Conservation (phyloP, 2,329 filamentous ascomycete species). For the Arthrinium puccinioides region DNA sequence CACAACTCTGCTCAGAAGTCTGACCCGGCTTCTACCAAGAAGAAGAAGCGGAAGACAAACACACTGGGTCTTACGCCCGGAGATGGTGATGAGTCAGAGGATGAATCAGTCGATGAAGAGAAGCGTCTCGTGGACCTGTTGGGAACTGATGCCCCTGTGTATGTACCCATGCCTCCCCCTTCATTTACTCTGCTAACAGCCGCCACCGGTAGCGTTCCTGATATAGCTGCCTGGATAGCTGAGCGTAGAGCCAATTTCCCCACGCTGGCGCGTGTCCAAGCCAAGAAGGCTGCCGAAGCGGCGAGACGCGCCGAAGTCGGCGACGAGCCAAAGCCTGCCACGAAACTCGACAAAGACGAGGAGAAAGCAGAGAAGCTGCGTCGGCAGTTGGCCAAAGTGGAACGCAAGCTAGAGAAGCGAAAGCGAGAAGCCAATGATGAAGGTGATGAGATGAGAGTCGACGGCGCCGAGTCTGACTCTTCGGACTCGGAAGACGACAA, state of each 20-base stretch:
- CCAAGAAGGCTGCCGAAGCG: slow-evolving; percentile 47
- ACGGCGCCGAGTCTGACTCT: slow-evolving; percentile 29
- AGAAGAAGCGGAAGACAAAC: slow-evolving; percentile 67
- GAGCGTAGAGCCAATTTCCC: slow-evolving; percentile 77
- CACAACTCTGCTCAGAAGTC: slow-evolving; percentile 40
- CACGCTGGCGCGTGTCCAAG: slow-evolving; percentile 62
- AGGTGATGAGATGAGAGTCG: slow-evolving; percentile 56
- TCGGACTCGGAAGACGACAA: slow-evolving; percentile 49
- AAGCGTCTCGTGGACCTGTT: slow-evolving; percentile 46
- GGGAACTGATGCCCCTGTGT: slow-evolving; percentile 48
- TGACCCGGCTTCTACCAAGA: slow-evolving; percentile 47
- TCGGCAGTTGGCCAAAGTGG: slow-evolving; percentile 61
- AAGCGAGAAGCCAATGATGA: slow-evolving; percentile 62
- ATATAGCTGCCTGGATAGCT: slow-evolving; percentile 72
- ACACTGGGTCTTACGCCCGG: slow-evolving; percentile 65
- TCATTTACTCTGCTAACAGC: neutral
- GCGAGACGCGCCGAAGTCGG: slow-evolving; percentile 56
- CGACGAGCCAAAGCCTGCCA: slow-evolving; percentile 41
- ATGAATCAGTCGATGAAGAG: slow-evolving; percentile 67
- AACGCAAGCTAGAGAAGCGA: slow-evolving; percentile 57
- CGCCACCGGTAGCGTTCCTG: slow-evolving; percentile 41
- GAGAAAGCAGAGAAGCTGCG: slow-evolving; percentile 54
- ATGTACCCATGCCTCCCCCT: slow-evolving; percentile 22
- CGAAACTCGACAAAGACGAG: slow-evolving; percentile 46
- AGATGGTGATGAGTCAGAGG: slow-evolving; percentile 56